These are phyloP conservation scores for Sclerotinia minor DNA, from an alignment of 2,329 filamentous ascomycete genomes.

Conservation along the genomic window DNA sequence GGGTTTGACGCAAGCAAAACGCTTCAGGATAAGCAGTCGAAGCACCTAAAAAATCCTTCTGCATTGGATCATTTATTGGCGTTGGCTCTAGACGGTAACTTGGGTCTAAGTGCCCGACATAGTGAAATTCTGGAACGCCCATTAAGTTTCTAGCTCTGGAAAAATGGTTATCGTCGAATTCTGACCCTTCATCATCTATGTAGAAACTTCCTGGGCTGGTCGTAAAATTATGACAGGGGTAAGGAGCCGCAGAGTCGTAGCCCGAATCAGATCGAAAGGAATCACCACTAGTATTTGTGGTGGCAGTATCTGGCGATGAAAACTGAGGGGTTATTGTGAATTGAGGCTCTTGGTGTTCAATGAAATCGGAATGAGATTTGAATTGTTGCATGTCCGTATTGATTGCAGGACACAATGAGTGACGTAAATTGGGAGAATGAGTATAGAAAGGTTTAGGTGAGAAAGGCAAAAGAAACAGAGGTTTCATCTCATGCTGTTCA, in stretches of 20 bases:
- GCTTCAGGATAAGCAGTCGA: not conserved
- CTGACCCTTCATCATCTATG: not conserved
- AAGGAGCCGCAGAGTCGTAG: not conserved
- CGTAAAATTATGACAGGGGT: not conserved
- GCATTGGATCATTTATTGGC: not conserved
- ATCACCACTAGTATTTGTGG: not conserved
- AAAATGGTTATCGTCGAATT: not conserved
- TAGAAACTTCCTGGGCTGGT: not conserved
- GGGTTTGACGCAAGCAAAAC: too few species aligned
- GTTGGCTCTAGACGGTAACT: not conserved
- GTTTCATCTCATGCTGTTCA: not conserved
- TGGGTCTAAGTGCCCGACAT: not conserved
- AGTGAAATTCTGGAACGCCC: not conserved
- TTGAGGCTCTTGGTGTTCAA: not conserved
- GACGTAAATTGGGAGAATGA: not conserved
- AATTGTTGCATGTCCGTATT: not conserved
- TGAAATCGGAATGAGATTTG: not conserved
- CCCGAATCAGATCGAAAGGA: not conserved
- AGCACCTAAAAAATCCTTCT: not conserved
- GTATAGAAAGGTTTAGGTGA: too few species aligned
- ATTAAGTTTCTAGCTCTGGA: not conserved
- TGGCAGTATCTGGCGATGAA: conserved; percentile 9
- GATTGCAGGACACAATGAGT: not conserved
- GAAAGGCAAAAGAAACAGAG: too few species aligned
- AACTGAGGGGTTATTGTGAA: too few species aligned